phyloP scores from a whole-genome alignment of 176 grass and related monocot species.

The Juncus effusus region DNA sequence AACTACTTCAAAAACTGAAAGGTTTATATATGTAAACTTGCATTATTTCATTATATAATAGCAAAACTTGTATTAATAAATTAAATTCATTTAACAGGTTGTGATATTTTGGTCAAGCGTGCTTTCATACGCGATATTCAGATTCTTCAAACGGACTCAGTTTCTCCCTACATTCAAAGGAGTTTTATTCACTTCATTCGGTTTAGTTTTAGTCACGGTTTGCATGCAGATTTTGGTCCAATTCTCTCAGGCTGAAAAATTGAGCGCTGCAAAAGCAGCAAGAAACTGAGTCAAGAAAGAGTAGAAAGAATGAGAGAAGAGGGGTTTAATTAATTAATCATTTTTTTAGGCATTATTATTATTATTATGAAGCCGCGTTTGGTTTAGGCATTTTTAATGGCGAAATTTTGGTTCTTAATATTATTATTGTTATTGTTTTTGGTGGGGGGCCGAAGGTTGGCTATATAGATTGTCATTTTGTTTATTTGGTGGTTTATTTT shows the following conservation, averaged over 20 bases:
- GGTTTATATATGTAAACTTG: background rate
- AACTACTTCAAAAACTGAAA: background rate
- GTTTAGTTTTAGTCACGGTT: conserved; percentile 40
- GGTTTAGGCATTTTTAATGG: too few species aligned
- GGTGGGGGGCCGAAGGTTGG: too few species aligned
- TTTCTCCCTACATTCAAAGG: conserved; percentile 66
- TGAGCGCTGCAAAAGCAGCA: conserved; percentile 52
- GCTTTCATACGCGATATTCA: conserved; percentile 47
- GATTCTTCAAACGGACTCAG: conserved; percentile 59
- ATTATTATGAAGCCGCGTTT: too few species aligned
- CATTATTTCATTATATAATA: background rate
- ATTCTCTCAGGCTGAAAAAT: conserved; percentile 65
- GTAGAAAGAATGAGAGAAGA: background rate
- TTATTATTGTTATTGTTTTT: too few species aligned
- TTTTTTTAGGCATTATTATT: too few species aligned
- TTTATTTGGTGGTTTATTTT: too few species aligned
- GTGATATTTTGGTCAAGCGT: conserved; percentile 60
- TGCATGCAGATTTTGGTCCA: conserved; percentile 62
- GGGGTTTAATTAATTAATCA: too few species aligned
- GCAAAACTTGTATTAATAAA: too few species aligned
- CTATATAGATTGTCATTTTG: too few species aligned
- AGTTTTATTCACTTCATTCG: conserved; percentile 33
- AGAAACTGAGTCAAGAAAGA: conserved; percentile 49
- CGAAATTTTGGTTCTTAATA: background rate
- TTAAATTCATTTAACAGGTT: conserved; percentile 33